Base-by-base conservation (phyloP, 2,329 filamentous ascomycete genomes). In the Microthyrium microscopicum region DNA sequence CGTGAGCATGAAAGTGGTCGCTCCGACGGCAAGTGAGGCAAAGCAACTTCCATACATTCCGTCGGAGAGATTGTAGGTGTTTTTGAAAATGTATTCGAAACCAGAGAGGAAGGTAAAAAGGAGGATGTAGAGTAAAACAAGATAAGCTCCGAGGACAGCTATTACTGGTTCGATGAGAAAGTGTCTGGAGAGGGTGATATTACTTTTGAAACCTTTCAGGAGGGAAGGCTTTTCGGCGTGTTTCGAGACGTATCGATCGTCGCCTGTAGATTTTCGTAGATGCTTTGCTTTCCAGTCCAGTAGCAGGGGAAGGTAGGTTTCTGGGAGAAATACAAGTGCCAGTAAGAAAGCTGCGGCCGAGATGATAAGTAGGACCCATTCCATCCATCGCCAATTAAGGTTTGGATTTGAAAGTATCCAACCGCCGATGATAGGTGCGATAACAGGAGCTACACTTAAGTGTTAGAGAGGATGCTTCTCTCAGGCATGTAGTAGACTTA, bases 71-170 rank as follows among this genome's bases (percentile, higher is more conserved):
- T 50, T 47, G 42, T 70, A 62, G 0, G 60, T 64, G 3, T 63
- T 51, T 20, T 50, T 48, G 49, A 70, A 70, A 29, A 71, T 60
- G 29, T 55, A 60, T 0, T 58, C 54, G 45, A 62, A 68, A 2
- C 66, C 65, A 3, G 62, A 56, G 4, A 70, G 54, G 33, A 69
- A 63, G 0, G 63, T 62, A 44, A 70, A 71, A 0, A 70, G 48
- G 0, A 68, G 53, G 15, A 66, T 62, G 39, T 71, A 71, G 2
- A 66, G 44, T 1, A 69, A 53, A 0, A 60, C 57, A 21, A 70
- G 53, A 37, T 70, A 71, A 0, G 69, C 31, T 0, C 58, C 56
- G 37, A 68, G 52, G 4, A 61, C 48, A n/a, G n/a, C n/a, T n/a
- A n/a, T n/a, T n/a, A n/a, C n/a, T n/a, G n/a, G n/a, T n/a, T n/a